phyloP scores from a whole-genome alignment of 768 basidiomycete genomes.

The Suillus occidentalis region DNA sequence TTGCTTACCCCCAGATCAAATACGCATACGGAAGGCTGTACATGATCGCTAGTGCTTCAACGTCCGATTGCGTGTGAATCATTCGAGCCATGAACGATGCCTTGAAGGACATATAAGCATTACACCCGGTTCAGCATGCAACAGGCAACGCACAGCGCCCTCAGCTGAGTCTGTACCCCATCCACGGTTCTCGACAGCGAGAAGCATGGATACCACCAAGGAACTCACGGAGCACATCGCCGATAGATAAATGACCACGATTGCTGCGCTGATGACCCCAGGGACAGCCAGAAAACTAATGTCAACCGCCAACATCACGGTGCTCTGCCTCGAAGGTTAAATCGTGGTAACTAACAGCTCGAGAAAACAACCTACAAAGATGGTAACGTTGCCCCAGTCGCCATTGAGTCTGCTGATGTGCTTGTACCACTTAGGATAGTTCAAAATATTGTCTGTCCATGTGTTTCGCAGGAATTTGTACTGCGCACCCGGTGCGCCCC shows the following conservation, averaged over 20 bases:
- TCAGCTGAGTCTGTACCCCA: conserved; percentile 21
- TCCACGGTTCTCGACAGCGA: conserved; percentile 37
- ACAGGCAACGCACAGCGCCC: conserved; percentile 28
- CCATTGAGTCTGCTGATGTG: conserved; percentile 7
- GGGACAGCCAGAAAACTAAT: conserved; percentile 55
- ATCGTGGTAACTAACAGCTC: background rate
- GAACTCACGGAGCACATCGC: conserved; percentile 34
- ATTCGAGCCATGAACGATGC: conserved; percentile 22
- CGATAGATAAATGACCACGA: conserved; percentile 38
- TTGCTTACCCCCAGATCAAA: conserved; percentile 29
- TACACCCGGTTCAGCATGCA: background rate
- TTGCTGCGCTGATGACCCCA: conserved; percentile 27
- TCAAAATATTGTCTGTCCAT: conserved; percentile 2
- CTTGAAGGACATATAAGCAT: background rate
- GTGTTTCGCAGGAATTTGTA: conserved; percentile 1
- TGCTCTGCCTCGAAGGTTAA: conserved; percentile 32
- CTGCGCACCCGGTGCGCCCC: background rate
- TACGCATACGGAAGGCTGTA: conserved; percentile 34
- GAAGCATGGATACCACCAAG: conserved; percentile 35
- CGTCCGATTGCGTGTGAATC: conserved; percentile 15
- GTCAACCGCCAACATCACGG: conserved; percentile 51
- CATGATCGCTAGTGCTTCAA: conserved; percentile 31
- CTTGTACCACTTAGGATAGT: conserved; percentile 7
- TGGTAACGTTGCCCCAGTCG: conserved; percentile 9
- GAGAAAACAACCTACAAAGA: conserved; percentile 1